Conservation (phyloP, 805 yeast genomes). For the Metschnikowia gruessii region DNA sequence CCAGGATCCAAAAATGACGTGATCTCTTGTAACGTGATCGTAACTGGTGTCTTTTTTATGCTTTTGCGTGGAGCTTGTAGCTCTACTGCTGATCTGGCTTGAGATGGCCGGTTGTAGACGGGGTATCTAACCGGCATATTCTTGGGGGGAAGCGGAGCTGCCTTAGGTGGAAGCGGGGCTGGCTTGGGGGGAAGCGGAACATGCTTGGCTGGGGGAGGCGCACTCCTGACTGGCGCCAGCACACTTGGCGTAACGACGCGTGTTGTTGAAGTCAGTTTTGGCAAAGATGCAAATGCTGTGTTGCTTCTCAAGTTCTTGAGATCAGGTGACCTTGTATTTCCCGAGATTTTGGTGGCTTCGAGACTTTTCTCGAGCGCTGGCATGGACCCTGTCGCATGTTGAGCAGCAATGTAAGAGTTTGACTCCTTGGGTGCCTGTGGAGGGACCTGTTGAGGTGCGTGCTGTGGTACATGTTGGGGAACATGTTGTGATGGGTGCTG, state of each 20-base stretch:
- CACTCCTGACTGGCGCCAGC: background rate
- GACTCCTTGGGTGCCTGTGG: constrained; percentile 2
- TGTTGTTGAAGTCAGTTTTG: constrained; percentile 2
- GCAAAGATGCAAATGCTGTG: constrained; percentile 23
- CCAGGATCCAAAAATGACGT: constrained; percentile 29
- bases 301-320: constrained; percentile 18
- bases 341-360: constrained; percentile 9
- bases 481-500: too few relatives aligned
- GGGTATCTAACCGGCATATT: background rate
- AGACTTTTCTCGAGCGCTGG: constrained; percentile 14
- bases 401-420: constrained; percentile 15
- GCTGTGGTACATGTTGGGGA: too few relatives aligned
- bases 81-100: background rate
- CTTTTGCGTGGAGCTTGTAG: background rate
- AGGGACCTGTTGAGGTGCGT: too few relatives aligned
- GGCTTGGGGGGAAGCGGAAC: background rate
- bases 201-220: background rate
- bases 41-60: constrained; percentile 1
- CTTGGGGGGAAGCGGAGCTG: background rate
- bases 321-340: constrained; percentile 10
- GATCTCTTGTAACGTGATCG: constrained; percentile 34
- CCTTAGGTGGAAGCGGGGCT: background rate
- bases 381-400: constrained; percentile 10
- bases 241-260: background rate
- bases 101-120: background rate